Base-by-base conservation (phyloP, 495 filamentous ascomycete species). In the Neurospora sublineolata region DNA sequence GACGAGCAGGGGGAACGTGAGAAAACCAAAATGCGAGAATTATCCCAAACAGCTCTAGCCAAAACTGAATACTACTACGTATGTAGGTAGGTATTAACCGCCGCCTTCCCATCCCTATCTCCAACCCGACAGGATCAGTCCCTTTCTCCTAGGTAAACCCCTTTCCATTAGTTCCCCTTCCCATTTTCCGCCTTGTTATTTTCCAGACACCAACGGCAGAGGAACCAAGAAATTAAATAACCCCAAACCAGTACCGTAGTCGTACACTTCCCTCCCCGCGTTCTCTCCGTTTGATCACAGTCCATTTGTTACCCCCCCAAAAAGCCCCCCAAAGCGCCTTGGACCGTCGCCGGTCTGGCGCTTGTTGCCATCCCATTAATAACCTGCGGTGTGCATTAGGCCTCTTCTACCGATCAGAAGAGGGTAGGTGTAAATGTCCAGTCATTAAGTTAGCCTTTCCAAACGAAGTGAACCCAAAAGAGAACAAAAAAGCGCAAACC, bases 361-460 rank as follows among this genome's bases (percentile, higher is more conserved):
- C 46, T 3, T 27, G 10, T 5, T 58, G 52, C 27, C 23, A 18
- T 60, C 52, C 23, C 5, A 60, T 60, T 60, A 60, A 33, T 30
- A 60, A 60, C 52, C 52, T 60, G 52, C 52, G 2, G 52, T 60
- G 6, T 60, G 23, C 52, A 33, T 33, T 60, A 60, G 27, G 52
- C 23, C 52, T 52, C 52, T 33, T 60, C 27, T 60, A 60, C 52
- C 27, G 12, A 60, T 60, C 52, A 60, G 52, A 60, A 60, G 52
- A 60, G 40, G 16, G 27, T 60, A 16, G 52, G 23, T 33, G 23
- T 33, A 18, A 2, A 33, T 60, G 23, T 60, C 27, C 52, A 60
- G 12, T 33, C 52, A 79, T 72, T 79, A 82, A 80, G 39, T 27
- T 58, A 37, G 14, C 23, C 37, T 14, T 23, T 67, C 36, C 16